These are phyloP conservation scores for Phlebopus sp. DNA, from an alignment of 1,284 basidiomycete genomes.

Conservation along the genomic window DNA sequence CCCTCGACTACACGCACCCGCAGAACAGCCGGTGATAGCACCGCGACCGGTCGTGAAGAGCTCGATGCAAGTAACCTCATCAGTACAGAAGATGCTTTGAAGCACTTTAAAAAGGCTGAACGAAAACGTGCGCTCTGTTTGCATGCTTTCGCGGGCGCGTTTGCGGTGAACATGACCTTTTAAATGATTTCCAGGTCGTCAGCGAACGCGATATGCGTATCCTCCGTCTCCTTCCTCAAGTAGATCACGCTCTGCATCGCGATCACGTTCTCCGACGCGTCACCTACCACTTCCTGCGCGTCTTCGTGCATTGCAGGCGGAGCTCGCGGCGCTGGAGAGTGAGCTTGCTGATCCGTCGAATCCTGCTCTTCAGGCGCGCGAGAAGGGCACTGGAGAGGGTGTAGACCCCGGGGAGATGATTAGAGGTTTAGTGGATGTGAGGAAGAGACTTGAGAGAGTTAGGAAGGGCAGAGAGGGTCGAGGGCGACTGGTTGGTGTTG, in stretches of 20 bases:
- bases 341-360: constrained; percentile 73
- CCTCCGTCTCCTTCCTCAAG: constrained; percentile 59
- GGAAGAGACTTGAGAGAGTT: constrained; percentile 64
- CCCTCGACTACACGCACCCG: constrained; percentile 37
- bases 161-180: not conserved
- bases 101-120: constrained; percentile 68
- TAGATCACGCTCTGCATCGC: constrained; percentile 17
- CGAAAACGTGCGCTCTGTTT: constrained; percentile 48
- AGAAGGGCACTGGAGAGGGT: constrained; percentile 51
- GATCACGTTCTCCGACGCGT: constrained; percentile 31
- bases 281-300: constrained; percentile 58
- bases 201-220: constrained; percentile 59
- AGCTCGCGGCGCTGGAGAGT: constrained; percentile 61
- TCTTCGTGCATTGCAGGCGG: constrained; percentile 58
- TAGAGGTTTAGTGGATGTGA: constrained; percentile 69
- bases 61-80: constrained; percentile 50
- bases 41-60: constrained; percentile 43
- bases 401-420: constrained; percentile 75
- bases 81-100: constrained; percentile 58
- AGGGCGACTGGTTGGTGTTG: constrained; percentile 58
- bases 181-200: constrained; percentile 38
- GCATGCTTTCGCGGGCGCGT: not conserved
- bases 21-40: constrained; percentile 30
- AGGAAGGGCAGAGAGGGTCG: constrained; percentile 63
- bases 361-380: constrained; percentile 44